Conservation (phyloP, 2,329 filamentous ascomycete species). For the Xylariaceae sp. region DNA sequence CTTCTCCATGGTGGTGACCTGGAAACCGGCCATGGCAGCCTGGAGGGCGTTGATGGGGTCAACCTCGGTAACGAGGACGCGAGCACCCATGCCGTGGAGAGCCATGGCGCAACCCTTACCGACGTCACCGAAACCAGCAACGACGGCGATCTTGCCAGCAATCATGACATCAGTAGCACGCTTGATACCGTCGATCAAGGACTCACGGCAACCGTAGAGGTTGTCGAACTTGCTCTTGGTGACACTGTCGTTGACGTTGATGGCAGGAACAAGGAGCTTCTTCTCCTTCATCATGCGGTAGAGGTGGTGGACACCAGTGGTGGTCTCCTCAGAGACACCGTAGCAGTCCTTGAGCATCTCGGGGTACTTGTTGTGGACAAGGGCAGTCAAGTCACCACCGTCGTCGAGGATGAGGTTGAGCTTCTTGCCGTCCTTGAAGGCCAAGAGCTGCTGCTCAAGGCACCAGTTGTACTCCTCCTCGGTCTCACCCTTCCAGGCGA, state of each 20-base stretch:
- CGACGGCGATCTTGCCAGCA: slow-evolving; percentile 96
- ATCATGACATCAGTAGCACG: slow-evolving; percentile 99
- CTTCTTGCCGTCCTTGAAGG: slow-evolving; percentile 95
- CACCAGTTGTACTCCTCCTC: slow-evolving; percentile 99
- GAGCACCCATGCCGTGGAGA: slow-evolving; percentile 94
- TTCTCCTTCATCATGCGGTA: slow-evolving; percentile 95
- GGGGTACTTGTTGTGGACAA: slow-evolving; percentile 97
- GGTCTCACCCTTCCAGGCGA: slow-evolving; percentile 80
- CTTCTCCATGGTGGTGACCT: slow-evolving; percentile 98
- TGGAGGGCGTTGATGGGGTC: slow-evolving; percentile 99
- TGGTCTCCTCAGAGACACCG: slow-evolving; percentile 99
- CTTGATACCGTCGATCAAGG: slow-evolving; percentile 98
- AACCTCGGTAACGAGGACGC: slow-evolving; percentile 92
- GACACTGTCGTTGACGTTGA: slow-evolving; percentile 99
- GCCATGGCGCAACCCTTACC: slow-evolving; percentile 97
- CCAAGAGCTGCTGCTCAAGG: slow-evolving; percentile 91
- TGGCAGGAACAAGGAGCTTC: slow-evolving; percentile 84
- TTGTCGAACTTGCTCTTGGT: slow-evolving; percentile 99
- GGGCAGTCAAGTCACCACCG: slow-evolving; percentile 91
- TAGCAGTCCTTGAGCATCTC: slow-evolving; percentile 98
- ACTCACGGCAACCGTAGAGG: slow-evolving; percentile 98
- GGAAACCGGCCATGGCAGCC: slow-evolving; percentile 93
- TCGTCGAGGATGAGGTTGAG: slow-evolving; percentile 99
- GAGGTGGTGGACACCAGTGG: slow-evolving; percentile 98
- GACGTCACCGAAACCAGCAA: slow-evolving; percentile 97